These are phyloP conservation scores for Mycena venus DNA, from an alignment of 768 basidiomycete species.

Conservation along the genomic window DNA sequence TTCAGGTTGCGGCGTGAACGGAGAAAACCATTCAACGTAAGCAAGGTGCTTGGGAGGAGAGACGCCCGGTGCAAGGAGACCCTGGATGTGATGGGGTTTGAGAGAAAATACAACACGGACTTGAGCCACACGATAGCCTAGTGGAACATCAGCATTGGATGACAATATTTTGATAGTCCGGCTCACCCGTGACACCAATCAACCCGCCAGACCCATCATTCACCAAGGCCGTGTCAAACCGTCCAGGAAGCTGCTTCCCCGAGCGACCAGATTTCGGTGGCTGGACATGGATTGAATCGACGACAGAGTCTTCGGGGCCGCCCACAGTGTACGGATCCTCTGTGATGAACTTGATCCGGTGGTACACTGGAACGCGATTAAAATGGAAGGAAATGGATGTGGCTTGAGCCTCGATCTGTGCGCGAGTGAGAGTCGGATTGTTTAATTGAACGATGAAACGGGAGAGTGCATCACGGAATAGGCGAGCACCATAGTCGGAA, in stretches of 20 bases:
- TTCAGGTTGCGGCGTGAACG: too few species aligned
- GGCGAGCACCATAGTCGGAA: constrained; percentile 42
- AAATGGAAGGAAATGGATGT: constrained; percentile 36
- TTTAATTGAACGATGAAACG: constrained; percentile 39
- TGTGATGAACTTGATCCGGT: constrained; percentile 49
- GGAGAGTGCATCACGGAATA: constrained; percentile 42
- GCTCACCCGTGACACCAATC: constrained; percentile 36
- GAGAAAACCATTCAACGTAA: too few species aligned
- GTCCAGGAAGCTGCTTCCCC: constrained; percentile 32
- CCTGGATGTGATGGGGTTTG: too few species aligned
- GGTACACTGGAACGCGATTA: constrained; percentile 44
- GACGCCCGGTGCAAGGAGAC: too few species aligned
- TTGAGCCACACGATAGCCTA: too few species aligned
- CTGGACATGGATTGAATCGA: not conserved
- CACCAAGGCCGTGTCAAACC: constrained; percentile 48
- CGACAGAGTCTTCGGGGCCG: not conserved
- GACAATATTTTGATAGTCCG: too few species aligned
- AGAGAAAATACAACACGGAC: too few species aligned
- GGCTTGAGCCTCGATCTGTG: constrained; percentile 34
- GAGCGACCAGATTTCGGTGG: constrained; percentile 9
- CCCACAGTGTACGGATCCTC: constrained; percentile 11
- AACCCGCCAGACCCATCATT: constrained; percentile 12
- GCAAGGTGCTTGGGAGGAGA: too few species aligned
- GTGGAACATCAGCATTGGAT: too few species aligned
- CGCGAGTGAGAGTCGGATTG: constrained; percentile 29